Conservation (phyloP, 2,329 filamentous ascomycete genomes). For the Microsporum audouinii region DNA sequence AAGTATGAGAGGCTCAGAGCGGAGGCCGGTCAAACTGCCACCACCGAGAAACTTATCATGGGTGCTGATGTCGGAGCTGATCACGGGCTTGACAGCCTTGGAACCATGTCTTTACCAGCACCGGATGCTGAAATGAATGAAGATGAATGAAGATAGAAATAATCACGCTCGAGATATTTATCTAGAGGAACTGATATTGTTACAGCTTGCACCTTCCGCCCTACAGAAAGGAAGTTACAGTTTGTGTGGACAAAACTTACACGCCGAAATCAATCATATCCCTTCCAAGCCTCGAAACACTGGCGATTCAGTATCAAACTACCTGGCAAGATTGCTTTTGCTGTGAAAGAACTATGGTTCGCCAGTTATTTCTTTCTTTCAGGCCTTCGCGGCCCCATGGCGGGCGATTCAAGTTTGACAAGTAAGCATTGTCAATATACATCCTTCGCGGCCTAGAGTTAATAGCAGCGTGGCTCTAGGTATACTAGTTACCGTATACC, state of each 20-base stretch:
- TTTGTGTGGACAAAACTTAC: too few relatives aligned
- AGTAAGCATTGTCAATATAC: conserved; percentile 16
- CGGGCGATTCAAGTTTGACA: conserved; percentile 9
- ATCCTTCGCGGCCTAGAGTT: neutral
- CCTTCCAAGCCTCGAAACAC: neutral
- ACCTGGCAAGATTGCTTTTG: neutral
- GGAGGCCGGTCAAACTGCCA: conserved; percentile 26
- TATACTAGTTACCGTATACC: conserved; percentile 18
- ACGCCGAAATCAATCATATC: neutral
- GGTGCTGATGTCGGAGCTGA: conserved; percentile 22
- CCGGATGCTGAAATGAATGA: neutral
- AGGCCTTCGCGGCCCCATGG: conserved; percentile 19
- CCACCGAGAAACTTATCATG: conserved; percentile 18
- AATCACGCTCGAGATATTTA: neutral
- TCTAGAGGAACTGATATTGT: neutral
- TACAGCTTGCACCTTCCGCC: neutral
- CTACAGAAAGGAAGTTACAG: conserved; percentile 2
- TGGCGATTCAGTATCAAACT: neutral
- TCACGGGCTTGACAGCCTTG: conserved; percentile 30
- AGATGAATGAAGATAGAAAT: neutral
- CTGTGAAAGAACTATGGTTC: conserved; percentile 14
- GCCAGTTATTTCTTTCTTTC: conserved; percentile 23
- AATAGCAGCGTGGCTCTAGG: conserved; percentile 1
- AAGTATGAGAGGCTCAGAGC: conserved; percentile 50
- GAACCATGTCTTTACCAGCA: conserved; percentile 10